Conservation (phyloP, 306 rosid genomes). For the Calophaca sinica region DNA sequence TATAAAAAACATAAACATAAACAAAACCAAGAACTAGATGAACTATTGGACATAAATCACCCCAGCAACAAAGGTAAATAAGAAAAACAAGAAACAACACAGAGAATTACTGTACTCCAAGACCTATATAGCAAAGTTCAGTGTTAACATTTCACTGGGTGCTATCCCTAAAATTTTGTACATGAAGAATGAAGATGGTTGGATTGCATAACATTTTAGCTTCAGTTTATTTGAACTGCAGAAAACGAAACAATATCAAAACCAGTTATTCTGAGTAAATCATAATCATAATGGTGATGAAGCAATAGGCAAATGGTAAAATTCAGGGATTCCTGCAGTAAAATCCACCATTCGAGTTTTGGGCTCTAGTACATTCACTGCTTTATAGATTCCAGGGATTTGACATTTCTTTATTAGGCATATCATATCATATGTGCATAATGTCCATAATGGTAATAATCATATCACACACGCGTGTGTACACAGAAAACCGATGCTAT, state of each 20-base stretch:
- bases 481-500: too few species aligned
- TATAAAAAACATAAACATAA: neutral
- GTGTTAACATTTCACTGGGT: slow-evolving; percentile 28
- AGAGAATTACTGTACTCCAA: slow-evolving; percentile 15
- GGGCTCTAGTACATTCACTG: neutral
- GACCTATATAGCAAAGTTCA: slow-evolving; percentile 28
- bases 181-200: slow-evolving; percentile 30
- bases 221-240: slow-evolving; percentile 42
- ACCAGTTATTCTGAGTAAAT: neutral
- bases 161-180: slow-evolving; percentile 33
- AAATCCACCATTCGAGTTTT: neutral
- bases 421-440: too few species aligned
- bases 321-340: neutral
- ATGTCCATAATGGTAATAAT: neutral
- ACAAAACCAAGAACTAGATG: slow-evolving; percentile 22
- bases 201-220: slow-evolving; percentile 35
- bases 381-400: too few species aligned
- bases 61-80: slow-evolving; percentile 22
- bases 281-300: neutral
- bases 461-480: too few species aligned
- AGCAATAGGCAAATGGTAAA: slow-evolving; percentile 18
- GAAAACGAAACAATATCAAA: slow-evolving; percentile 31
- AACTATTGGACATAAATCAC: slow-evolving; percentile 36
- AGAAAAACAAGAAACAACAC: slow-evolving; percentile 2
- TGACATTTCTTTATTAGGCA: too few species aligned